These are phyloP conservation scores for Asparagopsis taxiformis DNA, from an alignment of 31 red algal species.

Conservation along the genomic window DNA sequence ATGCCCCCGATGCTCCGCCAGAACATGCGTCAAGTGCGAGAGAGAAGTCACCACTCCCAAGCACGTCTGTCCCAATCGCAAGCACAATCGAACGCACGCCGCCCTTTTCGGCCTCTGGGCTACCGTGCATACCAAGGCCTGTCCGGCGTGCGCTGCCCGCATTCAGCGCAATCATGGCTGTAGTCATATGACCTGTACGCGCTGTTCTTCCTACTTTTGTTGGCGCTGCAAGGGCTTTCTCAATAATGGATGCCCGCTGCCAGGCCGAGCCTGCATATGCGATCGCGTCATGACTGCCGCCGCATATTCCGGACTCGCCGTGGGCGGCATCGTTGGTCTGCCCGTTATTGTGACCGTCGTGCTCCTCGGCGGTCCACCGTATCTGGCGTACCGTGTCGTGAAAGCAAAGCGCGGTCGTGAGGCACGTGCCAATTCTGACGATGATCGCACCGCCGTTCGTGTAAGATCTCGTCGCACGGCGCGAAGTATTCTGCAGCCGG, in stretches of 20 bases:
- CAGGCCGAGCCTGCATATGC: conserved; percentile 55
- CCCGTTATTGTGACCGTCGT: conserved; percentile 31
- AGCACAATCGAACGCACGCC: conserved; percentile 24
- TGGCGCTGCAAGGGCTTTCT: conserved; percentile 62
- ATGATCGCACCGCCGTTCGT: not conserved
- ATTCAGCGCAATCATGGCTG: conserved; percentile 59
- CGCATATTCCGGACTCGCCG: conserved; percentile 43
- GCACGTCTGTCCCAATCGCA: conserved; percentile 29
- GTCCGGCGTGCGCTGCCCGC: conserved; percentile 44
- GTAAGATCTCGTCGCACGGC: not conserved
- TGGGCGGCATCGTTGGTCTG: conserved; percentile 26
- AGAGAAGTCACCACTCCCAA: conserved; percentile 1
- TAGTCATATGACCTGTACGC: conserved; percentile 57
- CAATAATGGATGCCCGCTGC: conserved; percentile 43
- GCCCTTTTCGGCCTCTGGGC: conserved; percentile 54
- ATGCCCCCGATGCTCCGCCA: conserved; percentile 19
- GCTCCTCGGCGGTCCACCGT: conserved; percentile 37
- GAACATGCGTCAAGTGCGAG: conserved; percentile 39
- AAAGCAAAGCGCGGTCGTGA: conserved; percentile 21
- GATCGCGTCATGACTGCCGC: conserved; percentile 50
- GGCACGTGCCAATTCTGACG: not conserved
- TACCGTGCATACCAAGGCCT: conserved; percentile 48
- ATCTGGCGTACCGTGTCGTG: conserved; percentile 46
- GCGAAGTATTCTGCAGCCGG: conserved; percentile 16
- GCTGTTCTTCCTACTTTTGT: conserved; percentile 63